phyloP scores from a whole-genome alignment of 2,329 filamentous ascomycete genomes.

The Penicillium thymicola region DNA sequence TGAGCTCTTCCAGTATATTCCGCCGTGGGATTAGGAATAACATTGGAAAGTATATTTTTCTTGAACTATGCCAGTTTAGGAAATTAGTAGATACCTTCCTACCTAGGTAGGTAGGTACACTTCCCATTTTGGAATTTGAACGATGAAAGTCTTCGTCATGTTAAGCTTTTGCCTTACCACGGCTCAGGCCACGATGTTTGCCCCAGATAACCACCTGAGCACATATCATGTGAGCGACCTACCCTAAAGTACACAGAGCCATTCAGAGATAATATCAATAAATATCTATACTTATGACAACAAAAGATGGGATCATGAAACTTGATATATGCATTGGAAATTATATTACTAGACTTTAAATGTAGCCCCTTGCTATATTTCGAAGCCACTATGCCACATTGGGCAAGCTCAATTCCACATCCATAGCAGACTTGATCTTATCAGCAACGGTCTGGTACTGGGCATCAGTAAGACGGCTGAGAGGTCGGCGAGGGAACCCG shows the following conservation, averaged over 20 bases:
- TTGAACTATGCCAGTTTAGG: neutral
- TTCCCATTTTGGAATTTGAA: neutral
- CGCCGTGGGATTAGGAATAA: neutral
- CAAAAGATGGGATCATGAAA: neutral
- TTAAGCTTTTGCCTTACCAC: neutral
- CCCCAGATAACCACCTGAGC: too few species aligned
- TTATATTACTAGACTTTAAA: neutral
- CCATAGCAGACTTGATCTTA: conserved; percentile 37
- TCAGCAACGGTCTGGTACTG: conserved; percentile 31
- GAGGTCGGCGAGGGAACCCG: conserved; percentile 68
- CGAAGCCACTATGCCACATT: conserved; percentile 31
- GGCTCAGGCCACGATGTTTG: neutral
- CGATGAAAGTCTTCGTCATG: neutral
- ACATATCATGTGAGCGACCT: too few species aligned
- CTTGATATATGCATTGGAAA: conserved; percentile 1
- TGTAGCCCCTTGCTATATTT: neutral
- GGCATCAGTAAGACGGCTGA: conserved; percentile 32
- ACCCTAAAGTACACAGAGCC: neutral
- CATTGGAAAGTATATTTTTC: neutral
- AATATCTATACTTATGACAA: neutral
- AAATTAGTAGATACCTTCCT: neutral
- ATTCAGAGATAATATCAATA: neutral
- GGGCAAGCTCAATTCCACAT: conserved; percentile 34
- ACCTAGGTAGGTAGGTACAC: too few species aligned
- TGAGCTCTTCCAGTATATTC: neutral